A percentile compares a stretch with the other conserved stretches of the same genome.
These are phyloP conservation scores for Coemansia sp. DNA, from an alignment of 192 early-diverging fungal genomes.

Conservation along the genomic window DNA sequence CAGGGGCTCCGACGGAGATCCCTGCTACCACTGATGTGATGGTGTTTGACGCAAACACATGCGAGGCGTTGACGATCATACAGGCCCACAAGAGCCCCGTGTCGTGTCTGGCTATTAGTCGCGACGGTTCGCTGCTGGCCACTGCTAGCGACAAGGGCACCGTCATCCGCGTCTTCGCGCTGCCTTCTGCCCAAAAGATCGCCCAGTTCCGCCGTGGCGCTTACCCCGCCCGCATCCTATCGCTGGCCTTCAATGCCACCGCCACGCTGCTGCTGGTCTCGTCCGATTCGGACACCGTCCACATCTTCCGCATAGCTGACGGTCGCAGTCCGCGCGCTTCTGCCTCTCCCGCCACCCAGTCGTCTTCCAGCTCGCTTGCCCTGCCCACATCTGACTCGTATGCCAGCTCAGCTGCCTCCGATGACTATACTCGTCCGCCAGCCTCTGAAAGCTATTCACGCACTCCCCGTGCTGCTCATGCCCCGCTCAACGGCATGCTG, in stretches of 20 bases:
- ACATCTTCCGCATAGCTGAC: constrained; percentile 80
- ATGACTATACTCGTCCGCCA: not conserved
- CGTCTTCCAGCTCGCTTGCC: constrained; percentile 28
- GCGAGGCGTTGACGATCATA: constrained; percentile 91
- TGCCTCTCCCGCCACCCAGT: constrained; percentile 6
- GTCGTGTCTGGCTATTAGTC: constrained; percentile 81
- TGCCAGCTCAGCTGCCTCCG: constrained; percentile 11
- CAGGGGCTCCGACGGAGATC: constrained; percentile 42
- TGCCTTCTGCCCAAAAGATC: constrained; percentile 80
- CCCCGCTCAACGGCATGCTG: constrained; percentile 61
- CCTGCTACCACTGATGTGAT: constrained; percentile 63
- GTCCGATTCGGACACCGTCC: constrained; percentile 92
- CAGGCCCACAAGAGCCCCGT: constrained; percentile 94
- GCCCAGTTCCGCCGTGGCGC: constrained; percentile 95
- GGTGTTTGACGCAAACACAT: constrained; percentile 84
- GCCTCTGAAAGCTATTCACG: not conserved
- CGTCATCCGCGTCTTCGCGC: constrained; percentile 91
- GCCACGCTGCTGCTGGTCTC: constrained; percentile 59
- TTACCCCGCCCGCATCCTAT: constrained; percentile 88
- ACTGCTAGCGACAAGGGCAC: constrained; percentile 98
- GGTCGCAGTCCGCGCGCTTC: constrained; percentile 35
- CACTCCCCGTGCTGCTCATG: constrained; percentile 26
- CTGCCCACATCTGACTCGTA: constrained; percentile 17
- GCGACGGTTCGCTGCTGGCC: constrained; percentile 89
- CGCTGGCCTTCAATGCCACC: constrained; percentile 77